Percentiles rank a stretch among this genome's conserved stretches.
Evolutionary conservation across 495 filamentous ascomycete species (phyloP).

Genomic region (Neurospora sp.): DNA sequence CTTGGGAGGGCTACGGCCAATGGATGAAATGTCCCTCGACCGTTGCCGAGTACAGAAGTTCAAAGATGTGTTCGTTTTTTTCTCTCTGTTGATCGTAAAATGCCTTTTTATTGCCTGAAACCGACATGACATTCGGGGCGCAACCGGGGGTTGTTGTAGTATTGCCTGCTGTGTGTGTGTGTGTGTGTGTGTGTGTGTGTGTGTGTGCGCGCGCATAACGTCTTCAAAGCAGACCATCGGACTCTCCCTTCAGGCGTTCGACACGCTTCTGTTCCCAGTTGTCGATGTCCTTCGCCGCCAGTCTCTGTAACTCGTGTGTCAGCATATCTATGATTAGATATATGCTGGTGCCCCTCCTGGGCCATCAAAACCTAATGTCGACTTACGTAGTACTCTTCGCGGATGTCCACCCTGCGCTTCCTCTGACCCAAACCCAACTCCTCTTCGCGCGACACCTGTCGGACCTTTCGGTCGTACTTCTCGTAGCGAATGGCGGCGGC

Average conservation of each 20-base stretch:
- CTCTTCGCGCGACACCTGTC: conserved; percentile 74
- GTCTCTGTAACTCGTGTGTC: conserved; percentile 44
- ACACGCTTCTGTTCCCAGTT: conserved; percentile 95
- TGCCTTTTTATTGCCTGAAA: neutral
- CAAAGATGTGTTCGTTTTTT: neutral
- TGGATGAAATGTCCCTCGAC: neutral
- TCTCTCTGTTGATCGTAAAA: neutral
- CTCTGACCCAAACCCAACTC: conserved; percentile 66
- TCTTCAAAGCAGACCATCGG: conserved; percentile 67
- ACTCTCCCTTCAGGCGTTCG: conserved; percentile 76
- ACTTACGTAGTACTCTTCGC: conserved; percentile 92
- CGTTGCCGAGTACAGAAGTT: neutral
- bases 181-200: neutral
- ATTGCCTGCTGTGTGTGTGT: neutral
- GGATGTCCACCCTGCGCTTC: conserved; percentile 62
- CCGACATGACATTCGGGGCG: neutral
- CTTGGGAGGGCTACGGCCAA: neutral
- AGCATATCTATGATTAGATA: neutral
- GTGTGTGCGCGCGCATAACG: neutral
- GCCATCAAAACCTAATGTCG: neutral
- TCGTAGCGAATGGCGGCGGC: conserved; percentile 91
- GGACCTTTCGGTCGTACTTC: conserved; percentile 76
- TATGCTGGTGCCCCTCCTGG: neutral
- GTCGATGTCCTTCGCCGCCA: conserved; percentile 86
- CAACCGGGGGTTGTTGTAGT: neutral